Evolutionary conservation across 208 protist genomes (phyloP).

Genomic region (Lotmaria passim): DNA sequence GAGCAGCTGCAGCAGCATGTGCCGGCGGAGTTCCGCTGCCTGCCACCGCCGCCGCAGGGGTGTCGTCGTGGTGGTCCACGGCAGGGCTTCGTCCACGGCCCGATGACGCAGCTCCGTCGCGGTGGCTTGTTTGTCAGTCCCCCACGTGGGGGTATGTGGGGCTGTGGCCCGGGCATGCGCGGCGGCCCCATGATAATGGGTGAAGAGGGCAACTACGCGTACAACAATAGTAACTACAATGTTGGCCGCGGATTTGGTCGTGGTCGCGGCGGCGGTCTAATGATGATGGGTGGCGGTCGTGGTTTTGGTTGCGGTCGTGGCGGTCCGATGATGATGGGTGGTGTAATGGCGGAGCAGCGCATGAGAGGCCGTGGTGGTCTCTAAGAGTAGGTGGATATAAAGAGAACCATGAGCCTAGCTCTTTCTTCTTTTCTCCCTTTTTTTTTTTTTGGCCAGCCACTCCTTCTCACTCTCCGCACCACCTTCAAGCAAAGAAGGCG

Average conservation of each 20-base stretch:
- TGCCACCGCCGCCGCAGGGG: conserved; percentile 31
- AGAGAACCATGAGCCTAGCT: too few relatives aligned
- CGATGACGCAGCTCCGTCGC: conserved; percentile 16
- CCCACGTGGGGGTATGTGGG: background rate
- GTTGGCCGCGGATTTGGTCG: conserved; percentile 4
- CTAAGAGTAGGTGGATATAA: too few relatives aligned
- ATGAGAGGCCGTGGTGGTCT: background rate
- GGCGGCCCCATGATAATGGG: background rate
- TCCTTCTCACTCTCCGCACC: too few relatives aligned
- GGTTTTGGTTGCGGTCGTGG: background rate
- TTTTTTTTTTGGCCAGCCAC: too few relatives aligned
- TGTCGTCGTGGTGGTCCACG: conserved; percentile 12
- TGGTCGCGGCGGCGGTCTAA: too few relatives aligned
- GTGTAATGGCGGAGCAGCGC: background rate
- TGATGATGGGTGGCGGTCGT: background rate
- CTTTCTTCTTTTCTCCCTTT: too few relatives aligned
- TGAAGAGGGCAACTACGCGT: background rate
- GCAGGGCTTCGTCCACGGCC: conserved; percentile 16
- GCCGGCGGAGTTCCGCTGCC: conserved; percentile 59
- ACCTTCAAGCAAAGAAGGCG: too few relatives aligned
- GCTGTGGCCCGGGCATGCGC: background rate
- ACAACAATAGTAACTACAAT: conserved; percentile 5
- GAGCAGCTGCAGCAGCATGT: conserved; percentile 56
- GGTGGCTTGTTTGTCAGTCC: background rate
- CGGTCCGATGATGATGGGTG: conserved; percentile 4